These are phyloP conservation scores for Moesziomyces aphidis DNA, from an alignment of 1,284 basidiomycete genomes.

Conservation along the genomic window DNA sequence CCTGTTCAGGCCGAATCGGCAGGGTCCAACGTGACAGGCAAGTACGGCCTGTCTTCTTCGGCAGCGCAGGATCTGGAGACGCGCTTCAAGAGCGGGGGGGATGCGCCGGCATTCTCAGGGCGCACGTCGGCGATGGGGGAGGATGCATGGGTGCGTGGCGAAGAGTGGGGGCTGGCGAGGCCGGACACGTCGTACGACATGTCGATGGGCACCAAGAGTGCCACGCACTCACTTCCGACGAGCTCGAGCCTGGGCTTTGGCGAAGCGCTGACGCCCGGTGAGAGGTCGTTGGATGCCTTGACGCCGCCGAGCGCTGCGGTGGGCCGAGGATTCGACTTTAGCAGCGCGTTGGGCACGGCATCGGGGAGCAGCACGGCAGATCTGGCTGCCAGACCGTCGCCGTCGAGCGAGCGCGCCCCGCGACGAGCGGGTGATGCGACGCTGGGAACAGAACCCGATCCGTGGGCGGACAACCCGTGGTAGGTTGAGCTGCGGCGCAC, in stretches of 20 bases:
- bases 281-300: conserved; percentile 21
- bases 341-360: conserved; percentile 11
- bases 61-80: conserved; percentile 27
- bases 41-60: conserved; percentile 28
- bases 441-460: conserved; percentile 22
- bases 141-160: conserved; percentile 15
- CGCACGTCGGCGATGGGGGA: conserved; percentile 3
- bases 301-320: conserved; percentile 30
- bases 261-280: conserved; percentile 15
- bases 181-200: conserved; percentile 31
- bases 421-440: conserved; percentile 14
- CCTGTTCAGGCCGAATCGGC: neutral
- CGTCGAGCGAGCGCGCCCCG: conserved; percentile 22
- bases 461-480: conserved; percentile 52
- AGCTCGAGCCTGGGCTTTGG: conserved; percentile 10
- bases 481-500: conserved; percentile 19
- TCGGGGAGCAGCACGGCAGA: conserved; percentile 21
- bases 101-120: neutral
- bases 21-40: neutral
- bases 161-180: conserved; percentile 21
- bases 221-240: conserved; percentile 14
- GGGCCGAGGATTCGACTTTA: conserved; percentile 34
- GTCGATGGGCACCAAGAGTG: conserved; percentile 35
- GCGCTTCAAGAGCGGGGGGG: conserved; percentile 20
- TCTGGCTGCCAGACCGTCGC: conserved; percentile 15